Evolutionary conservation across 2,329 filamentous ascomycete species (phyloP), one percentile per base, ranked within the genome.

Genomic region (Clarireedia monteithiana): DNA sequence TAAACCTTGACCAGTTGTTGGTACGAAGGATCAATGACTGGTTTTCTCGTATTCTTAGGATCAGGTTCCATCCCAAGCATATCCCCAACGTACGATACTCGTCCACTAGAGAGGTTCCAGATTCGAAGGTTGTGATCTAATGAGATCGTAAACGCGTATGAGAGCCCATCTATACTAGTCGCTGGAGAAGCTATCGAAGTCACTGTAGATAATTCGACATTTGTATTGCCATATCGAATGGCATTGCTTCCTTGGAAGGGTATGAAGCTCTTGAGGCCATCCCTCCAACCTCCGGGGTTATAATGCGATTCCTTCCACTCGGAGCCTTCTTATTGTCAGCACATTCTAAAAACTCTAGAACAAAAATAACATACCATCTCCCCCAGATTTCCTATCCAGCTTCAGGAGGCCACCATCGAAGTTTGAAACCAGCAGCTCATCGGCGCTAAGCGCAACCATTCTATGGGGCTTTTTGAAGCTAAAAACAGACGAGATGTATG

Each of bases 121-220:
- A 94, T 84, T 66, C 91, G 85, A 68, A 99, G 74, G 10, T 84
- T 86, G 68, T 99, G 91, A 64, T 99, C 91, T 58, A 99, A 76
- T 60, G 88, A 94, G 49, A 96, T 83, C 0, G 91, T 91, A 64
- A 96, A 89, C 2, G 81, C 75, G 62, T 82, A 85, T 7, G 78
- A 72, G 20, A 79, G 69, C 3, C 78, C 79, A 46, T 64, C 60
- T 2, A 69, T 61, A 40, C 58, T 82, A 70, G 27, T 73, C 70
- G 10, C 78, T 76, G 51, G 80, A 69, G 73, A 63, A 69, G 82
- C 71, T 61, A 82, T 79, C 4, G 86, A 84, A 0, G 83, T 84
- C 3, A 85, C 84, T 2, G 87, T 79, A 56, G 81, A 84, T 59
- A 82, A 74, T 60, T 91, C 86, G 70, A 89, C 78, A 58, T 83